Evolutionary conservation across 108 stramenopile species (phyloP).

Genomic region (Pseudonitzschia multiseries): DNA sequence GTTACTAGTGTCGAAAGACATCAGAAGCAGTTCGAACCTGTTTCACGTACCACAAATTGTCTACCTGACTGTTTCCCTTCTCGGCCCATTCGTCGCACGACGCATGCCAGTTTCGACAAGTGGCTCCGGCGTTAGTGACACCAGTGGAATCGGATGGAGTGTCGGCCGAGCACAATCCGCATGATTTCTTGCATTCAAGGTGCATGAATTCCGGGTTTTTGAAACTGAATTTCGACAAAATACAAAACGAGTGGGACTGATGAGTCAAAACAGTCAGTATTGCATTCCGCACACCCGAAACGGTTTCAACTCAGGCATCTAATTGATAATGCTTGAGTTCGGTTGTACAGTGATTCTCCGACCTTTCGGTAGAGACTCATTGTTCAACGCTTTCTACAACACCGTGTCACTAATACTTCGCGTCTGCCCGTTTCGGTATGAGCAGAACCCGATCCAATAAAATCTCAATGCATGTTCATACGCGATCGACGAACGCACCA

Average conservation of each 20-base stretch:
- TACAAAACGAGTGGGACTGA: neutral
- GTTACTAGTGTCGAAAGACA: slow-evolving; percentile 9
- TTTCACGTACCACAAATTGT: slow-evolving; percentile 9
- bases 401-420: too few species aligned
- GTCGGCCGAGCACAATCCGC: slow-evolving; percentile 3
- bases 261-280: neutral
- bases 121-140: neutral
- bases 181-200: slow-evolving; percentile 19
- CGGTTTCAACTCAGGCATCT: neutral
- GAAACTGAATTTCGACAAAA: slow-evolving; percentile 12
- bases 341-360: neutral
- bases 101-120: slow-evolving; percentile 10
- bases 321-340: too few species aligned
- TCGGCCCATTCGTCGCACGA: slow-evolving; percentile 24
- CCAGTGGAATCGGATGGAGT: too few species aligned
- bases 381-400: too few species aligned
- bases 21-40: neutral
- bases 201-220: slow-evolving; percentile 28
- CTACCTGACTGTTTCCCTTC: slow-evolving; percentile 21
- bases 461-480: neutral
- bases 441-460: neutral
- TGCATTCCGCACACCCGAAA: neutral
- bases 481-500: slow-evolving; percentile 19
- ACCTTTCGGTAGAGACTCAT: neutral
- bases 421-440: neutral